Base-by-base conservation (phyloP, 1,284 basidiomycete species). In the Pseudozyma thailandica region DNA sequence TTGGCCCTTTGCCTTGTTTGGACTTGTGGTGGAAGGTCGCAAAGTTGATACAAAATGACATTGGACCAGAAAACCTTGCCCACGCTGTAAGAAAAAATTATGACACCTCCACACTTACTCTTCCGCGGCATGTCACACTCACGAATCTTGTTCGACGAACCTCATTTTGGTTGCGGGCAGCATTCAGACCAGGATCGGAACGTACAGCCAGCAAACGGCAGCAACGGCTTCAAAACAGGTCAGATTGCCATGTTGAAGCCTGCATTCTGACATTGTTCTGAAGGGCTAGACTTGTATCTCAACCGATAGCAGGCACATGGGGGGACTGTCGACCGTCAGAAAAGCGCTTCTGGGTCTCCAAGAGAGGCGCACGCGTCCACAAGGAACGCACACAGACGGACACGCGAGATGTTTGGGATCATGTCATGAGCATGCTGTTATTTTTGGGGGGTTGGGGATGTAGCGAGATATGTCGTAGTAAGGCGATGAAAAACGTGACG, bases 371-470 rank as follows among this genome's bases (percentile, higher is more conserved):
- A n/a, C n/a, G n/a, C n/a, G n/a, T n/a, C n/a, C n/a, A n/a, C n/a
- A n/a, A n/a, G n/a, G n/a, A n/a, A n/a, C n/a, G n/a, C n/a, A 26
- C 31, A 38, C 31, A 48, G 31, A 44, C 46, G 20, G 21, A 20
- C 25, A 20, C 4, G 16, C 35, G 26, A 23, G 21, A 13, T 20
- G 1, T 12, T 15, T 35, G 21, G 9, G 54, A 25, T 65, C 62
- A 65, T 65, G 62, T 65, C 55, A 59, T 52, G 63, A 52, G 56
- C 63, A 66, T 66, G 63, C 57, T 66, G 57, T 66, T 51, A 66
- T 66, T 66, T 65, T 66, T 62, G 62, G 55, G 50, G 55, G 50
- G 33, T 18, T 25, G 50, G 38, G 33, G 27, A 30, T 26, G 51
- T 37, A 38, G 49, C 30, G 37, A 59, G 48, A 48, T 66, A 44